Conservation (phyloP, 2,329 filamentous ascomycete genomes). For the Fusarium sp. region DNA sequence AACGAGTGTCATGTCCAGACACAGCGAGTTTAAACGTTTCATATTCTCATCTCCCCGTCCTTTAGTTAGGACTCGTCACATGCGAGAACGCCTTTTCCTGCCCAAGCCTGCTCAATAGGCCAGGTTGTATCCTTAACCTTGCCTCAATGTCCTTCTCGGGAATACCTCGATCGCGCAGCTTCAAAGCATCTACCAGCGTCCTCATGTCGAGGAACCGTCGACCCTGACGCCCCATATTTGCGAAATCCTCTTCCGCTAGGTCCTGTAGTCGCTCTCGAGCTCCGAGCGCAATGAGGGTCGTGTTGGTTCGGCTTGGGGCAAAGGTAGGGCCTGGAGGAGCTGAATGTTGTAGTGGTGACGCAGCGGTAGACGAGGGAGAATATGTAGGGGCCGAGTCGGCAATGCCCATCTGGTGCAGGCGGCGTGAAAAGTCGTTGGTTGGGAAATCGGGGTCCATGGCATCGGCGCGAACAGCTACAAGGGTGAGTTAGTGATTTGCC, state of each 20-base stretch:
- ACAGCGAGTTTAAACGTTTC: conserved; percentile 4
- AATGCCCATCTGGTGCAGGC: conserved; percentile 69
- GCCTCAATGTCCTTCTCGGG: conserved; percentile 61
- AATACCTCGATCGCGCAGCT: conserved; percentile 60
- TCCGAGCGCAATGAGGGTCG: conserved; percentile 65
- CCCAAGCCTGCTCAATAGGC: conserved; percentile 63
- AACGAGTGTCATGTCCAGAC: conserved; percentile 9
- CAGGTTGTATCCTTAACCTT: conserved; percentile 61
- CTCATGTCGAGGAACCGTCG: conserved; percentile 64
- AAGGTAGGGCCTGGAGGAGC: conserved; percentile 48
- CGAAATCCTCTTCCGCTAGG: conserved; percentile 61
- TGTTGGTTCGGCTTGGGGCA: conserved; percentile 56
- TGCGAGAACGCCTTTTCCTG: conserved; percentile 58
- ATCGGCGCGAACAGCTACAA: conserved; percentile 59
- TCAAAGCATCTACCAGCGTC: conserved; percentile 63
- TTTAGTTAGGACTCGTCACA: conserved; percentile 49
- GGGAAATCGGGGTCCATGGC: conserved; percentile 59
- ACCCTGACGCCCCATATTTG: conserved; percentile 56
- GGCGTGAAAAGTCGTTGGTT: conserved; percentile 63
- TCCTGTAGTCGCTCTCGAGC: conserved; percentile 62
- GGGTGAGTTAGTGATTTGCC: conserved; percentile 22
- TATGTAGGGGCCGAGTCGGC: conserved; percentile 68
- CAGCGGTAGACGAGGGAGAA: conserved; percentile 66
- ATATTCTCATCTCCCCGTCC: neutral
- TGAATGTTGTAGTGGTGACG: conserved; percentile 37